Conservation (phyloP, 345 rosid genomes). For the Citrus glauca region DNA sequence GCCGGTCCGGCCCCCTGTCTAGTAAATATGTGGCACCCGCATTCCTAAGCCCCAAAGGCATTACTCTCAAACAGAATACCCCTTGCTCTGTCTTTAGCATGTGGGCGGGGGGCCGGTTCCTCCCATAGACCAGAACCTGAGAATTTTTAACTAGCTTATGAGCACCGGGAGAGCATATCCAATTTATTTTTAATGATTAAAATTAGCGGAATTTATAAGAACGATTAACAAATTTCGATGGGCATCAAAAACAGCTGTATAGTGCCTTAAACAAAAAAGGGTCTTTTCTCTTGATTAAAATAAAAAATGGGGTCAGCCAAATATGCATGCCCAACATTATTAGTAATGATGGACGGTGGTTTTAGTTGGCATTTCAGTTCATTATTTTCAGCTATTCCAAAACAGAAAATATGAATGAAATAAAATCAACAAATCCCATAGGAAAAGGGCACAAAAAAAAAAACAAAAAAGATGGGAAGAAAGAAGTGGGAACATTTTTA, state of each 20-base stretch:
- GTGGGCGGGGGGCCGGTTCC: no score
- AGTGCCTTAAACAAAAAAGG: not conserved
- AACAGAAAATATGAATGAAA: not conserved
- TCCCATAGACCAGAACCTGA: no score
- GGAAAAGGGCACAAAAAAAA: not conserved
- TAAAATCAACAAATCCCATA: not conserved
- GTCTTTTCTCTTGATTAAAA: not conserved
- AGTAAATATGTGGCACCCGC: no score
- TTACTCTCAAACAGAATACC: no score
- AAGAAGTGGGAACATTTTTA: not conserved
- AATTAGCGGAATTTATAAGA: not conserved
- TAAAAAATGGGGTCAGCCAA: constrained; percentile 1
- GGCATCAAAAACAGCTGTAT: not conserved
- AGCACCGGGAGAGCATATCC: no score
- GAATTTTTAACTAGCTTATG: no score
- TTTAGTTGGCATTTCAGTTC: constrained; percentile 1
- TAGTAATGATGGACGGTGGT: constrained; percentile 25
- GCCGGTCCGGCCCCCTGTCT: no score
- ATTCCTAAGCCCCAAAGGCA: no score
- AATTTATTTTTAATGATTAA: not conserved
- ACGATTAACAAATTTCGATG: not conserved
- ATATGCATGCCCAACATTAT: constrained; percentile 2
- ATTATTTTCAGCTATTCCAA: not conserved
- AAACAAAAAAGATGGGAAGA: not conserved
- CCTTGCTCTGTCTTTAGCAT: no score